A percentile compares a stretch with the other conserved stretches of the same genome.
phyloP scores from a whole-genome alignment of 2,329 filamentous ascomycete genomes.

The Aspergillus transmontanensis region DNA sequence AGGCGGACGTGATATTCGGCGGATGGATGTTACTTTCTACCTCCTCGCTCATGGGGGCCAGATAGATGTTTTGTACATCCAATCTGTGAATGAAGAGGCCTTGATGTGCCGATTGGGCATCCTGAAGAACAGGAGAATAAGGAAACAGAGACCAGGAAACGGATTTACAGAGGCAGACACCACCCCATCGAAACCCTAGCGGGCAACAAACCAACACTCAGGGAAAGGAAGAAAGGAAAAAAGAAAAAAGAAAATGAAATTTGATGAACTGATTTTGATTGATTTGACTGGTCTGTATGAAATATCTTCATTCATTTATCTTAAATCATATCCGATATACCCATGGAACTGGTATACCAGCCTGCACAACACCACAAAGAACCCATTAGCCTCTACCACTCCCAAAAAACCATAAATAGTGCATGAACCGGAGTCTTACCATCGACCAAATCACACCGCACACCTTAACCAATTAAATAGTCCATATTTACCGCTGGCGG shows the following conservation, averaged over 20 bases:
- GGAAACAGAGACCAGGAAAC: constrained; percentile 2
- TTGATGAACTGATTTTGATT: constrained; percentile 1
- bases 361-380: background rate
- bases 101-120: constrained; percentile 44
- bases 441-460: constrained; percentile 21
- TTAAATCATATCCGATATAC: constrained; percentile 4
- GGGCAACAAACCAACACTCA: background rate
- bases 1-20: constrained; percentile 50
- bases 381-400: background rate
- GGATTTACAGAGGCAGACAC: background rate
- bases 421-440: constrained; percentile 19
- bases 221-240: background rate
- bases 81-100: constrained; percentile 43
- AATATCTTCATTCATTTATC: constrained; percentile 14
- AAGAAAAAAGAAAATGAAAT: background rate
- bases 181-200: background rate
- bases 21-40: constrained; percentile 40
- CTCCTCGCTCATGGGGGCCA: constrained; percentile 45
- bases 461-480: constrained; percentile 5
- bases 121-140: background rate
- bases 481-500: constrained; percentile 53
- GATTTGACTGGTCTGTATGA: constrained; percentile 5
- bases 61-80: constrained; percentile 26
- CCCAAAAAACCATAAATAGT: too few species aligned
- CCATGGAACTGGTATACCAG: background rate